Evolutionary conservation across 257 asterid genomes (phyloP), one percentile per base, ranked within the genome.

Genomic region (Capsicum baccatum): DNA sequence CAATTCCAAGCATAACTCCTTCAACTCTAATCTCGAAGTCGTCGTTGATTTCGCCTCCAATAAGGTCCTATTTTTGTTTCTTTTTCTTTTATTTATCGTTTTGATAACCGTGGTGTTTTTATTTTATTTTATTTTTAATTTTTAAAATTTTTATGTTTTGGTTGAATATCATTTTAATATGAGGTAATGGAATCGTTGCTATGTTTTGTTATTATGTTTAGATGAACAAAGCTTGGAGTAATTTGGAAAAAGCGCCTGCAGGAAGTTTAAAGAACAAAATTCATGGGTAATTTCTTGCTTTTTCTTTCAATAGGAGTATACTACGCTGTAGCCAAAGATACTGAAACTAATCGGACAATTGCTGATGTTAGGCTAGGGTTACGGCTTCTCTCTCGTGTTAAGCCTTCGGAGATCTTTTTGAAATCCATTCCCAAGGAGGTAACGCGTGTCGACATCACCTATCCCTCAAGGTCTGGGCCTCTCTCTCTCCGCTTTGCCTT

Each of bases 171-270:
- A 33, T 74, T 74, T 5, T 52, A 50, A 52, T 35, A 4, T 54
- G 82, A 73, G 86, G 50, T 78, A n/a, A 21, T 56, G 55, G 73
- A 83, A 50, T 54, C 14, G 54, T 2, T 37, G 82, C 62, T 68
- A 59, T 74, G 76, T 63, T 39, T 79, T 63, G 54, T 76, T 66
- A 21, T 9, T 0, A 8, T 78, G 8, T 70, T 87, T 82, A 97
- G 99, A 97, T 97, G 99, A 95, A 94, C 84, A 90, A 84, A 85
- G 97, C 90, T 50, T 97, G 99, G 98, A 88, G 59, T 89, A 92
- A 87, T 64, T 91, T 97, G 91, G 99, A 91, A 90, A 91, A 92
- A 82, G 97, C 99, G 15, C 98, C 98, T 33, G 87, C 87, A 67
- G 98, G 98, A 87, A 88, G 92, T 85, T 39, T 97, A 55, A 95